phyloP scores from a whole-genome alignment of 805 yeast species.

The Candida caryicola region DNA sequence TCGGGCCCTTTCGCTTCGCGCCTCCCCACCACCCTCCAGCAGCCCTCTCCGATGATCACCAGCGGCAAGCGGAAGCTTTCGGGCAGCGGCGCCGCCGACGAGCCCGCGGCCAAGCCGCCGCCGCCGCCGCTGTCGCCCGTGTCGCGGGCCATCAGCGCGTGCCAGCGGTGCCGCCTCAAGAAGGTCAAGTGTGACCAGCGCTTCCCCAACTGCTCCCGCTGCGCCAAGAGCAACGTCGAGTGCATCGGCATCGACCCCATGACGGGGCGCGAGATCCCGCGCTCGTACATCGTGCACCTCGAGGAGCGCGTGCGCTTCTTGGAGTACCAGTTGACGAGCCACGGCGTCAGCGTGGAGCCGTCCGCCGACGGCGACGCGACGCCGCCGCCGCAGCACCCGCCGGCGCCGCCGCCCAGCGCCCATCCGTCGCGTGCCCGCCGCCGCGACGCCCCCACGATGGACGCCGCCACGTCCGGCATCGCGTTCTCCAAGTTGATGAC shows the following conservation, averaged over 20 bases:
- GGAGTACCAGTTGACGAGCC: conserved; percentile 46
- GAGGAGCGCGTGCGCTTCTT: conserved; percentile 63
- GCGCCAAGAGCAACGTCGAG: conserved; percentile 61
- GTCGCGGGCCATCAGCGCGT: conserved; percentile 74
- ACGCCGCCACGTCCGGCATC: conserved; percentile 39
- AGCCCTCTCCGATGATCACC: too few species aligned
- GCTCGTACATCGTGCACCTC: conserved; percentile 70
- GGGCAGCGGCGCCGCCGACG: background rate
- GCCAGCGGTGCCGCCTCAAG: conserved; percentile 73
- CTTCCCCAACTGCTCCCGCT: conserved; percentile 64
- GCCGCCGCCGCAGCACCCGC: background rate
- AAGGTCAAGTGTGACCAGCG: conserved; percentile 67
- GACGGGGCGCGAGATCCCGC: conserved; percentile 81
- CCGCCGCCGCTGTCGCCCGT: conserved; percentile 27
- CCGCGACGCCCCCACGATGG: background rate
- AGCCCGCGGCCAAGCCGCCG: background rate
- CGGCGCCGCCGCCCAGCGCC: background rate
- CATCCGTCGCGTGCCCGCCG: background rate
- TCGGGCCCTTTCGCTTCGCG: too few species aligned
- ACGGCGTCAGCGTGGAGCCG: conserved; percentile 19
- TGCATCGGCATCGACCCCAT: conserved; percentile 87
- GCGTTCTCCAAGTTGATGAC: conserved; percentile 69
- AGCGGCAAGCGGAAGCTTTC: conserved; percentile 1
- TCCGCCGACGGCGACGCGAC: background rate
- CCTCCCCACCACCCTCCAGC: too few species aligned